Evolutionary conservation across 1,139 yeast species (phyloP).

Genomic region (Geotrichum carabidarum): DNA sequence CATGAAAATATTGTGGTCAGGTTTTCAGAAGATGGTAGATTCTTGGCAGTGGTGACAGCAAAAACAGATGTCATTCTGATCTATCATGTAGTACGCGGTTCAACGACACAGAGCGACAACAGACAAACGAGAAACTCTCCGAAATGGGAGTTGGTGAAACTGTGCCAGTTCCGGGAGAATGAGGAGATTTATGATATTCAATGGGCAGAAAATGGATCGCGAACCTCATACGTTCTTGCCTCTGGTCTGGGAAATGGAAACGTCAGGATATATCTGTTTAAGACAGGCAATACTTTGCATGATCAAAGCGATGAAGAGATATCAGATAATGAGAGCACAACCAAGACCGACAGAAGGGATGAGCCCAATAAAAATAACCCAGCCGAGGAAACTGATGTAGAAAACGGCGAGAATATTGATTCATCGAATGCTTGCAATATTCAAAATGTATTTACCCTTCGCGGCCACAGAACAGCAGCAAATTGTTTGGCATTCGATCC

Average conservation of each 20-base stretch:
- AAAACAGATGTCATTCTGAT: constrained; percentile 29
- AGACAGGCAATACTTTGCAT: constrained; percentile 14
- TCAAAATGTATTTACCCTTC: constrained; percentile 31
- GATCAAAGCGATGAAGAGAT: neutral
- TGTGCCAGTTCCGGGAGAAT: constrained; percentile 23
- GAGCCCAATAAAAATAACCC: neutral
- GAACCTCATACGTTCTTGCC: constrained; percentile 26
- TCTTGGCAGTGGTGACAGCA: constrained; percentile 47
- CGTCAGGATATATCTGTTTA: constrained; percentile 29
- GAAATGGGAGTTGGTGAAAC: constrained; percentile 19
- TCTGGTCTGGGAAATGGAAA: constrained; percentile 38
- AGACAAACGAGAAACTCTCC: neutral
- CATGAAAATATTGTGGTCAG: constrained; percentile 38
- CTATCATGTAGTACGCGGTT: constrained; percentile 9
- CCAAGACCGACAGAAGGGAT: neutral
- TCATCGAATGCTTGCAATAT: constrained; percentile 14
- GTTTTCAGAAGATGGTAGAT: constrained; percentile 53
- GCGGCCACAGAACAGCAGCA: constrained; percentile 53
- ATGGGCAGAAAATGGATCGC: constrained; percentile 31
- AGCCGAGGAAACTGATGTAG: neutral
- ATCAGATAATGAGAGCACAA: neutral
- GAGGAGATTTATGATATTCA: constrained; percentile 41
- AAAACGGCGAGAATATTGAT: neutral
- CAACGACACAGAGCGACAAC: neutral
- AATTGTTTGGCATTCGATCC: constrained; percentile 54